phyloP scores from a whole-genome alignment of 495 filamentous ascomycete genomes.

The Aspergillus leporis region DNA sequence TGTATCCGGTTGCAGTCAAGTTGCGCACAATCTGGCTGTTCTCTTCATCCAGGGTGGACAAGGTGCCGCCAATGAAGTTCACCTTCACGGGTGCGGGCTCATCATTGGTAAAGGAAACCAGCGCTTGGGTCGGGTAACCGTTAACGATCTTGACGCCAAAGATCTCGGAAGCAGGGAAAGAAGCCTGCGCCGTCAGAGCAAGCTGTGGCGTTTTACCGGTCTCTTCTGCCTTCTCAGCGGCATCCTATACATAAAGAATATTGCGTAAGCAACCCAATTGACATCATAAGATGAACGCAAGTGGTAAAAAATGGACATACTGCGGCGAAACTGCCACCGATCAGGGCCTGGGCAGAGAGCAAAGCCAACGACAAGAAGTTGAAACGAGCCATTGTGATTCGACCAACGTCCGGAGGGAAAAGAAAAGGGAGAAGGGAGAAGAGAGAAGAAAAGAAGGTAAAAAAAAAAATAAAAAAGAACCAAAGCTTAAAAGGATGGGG shows the following conservation, averaged over 20 bases:
- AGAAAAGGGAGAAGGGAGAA: constrained; percentile 20
- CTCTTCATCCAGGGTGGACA: constrained; percentile 62
- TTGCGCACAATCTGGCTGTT: constrained; percentile 71
- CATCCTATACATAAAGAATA: constrained; percentile 29
- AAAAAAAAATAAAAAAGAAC: constrained; percentile 5
- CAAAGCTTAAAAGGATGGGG: constrained; percentile 14
- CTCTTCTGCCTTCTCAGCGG: constrained; percentile 48
- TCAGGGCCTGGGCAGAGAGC: constrained; percentile 66
- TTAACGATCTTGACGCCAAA: constrained; percentile 97
- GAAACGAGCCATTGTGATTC: constrained; percentile 67
- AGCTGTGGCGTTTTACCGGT: constrained; percentile 57
- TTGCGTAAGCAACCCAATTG: constrained; percentile 31
- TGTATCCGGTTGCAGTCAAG: constrained; percentile 74
- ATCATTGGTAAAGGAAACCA: constrained; percentile 80
- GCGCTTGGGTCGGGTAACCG: constrained; percentile 78
- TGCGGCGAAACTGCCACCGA: constrained; percentile 59
- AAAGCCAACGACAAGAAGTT: constrained; percentile 70
- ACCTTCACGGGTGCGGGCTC: constrained; percentile 77
- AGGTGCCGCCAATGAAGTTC: constrained; percentile 73
- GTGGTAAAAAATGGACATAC: constrained; percentile 48
- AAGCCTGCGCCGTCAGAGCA: constrained; percentile 71
- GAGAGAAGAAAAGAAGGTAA: constrained; percentile 16
- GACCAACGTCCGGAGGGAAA: constrained; percentile 9
- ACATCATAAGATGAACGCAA: constrained; percentile 3
- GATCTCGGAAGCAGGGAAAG: constrained; percentile 86